These are phyloP conservation scores for Penicillium steckii DNA, from an alignment of 495 filamentous ascomycete species.

Conservation along the genomic window DNA sequence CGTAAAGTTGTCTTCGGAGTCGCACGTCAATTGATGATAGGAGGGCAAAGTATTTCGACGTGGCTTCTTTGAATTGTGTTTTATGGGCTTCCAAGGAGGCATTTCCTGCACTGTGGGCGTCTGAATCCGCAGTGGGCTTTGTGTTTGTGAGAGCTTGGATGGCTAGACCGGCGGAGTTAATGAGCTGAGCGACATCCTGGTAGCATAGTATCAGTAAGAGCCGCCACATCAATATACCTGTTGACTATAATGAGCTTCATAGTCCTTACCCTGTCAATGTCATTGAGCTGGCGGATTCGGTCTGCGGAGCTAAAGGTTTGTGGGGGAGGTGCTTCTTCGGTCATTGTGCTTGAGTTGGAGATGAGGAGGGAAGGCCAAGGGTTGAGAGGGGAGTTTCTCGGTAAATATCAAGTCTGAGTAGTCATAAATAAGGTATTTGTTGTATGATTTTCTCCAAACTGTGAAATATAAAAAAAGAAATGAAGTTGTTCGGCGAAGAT, in stretches of 20 bases:
- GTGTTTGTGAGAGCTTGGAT: constrained; percentile 65
- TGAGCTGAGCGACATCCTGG: constrained; percentile 58
- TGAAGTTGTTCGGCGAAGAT: no score
- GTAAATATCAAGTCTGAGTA: no score
- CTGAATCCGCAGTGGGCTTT: constrained; percentile 32
- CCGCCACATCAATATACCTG: no score
- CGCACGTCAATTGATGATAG: constrained; percentile 68
- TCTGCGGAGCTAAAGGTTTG: constrained; percentile 59
- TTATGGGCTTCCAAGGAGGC: constrained; percentile 52
- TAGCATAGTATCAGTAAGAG: neutral
- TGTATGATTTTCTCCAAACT: no score
- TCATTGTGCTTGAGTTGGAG: neutral
- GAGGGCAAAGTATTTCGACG: constrained; percentile 65
- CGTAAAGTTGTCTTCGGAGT: constrained; percentile 74
- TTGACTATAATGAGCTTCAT: neutral
- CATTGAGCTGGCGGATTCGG: constrained; percentile 73
- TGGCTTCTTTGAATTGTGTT: constrained; percentile 57
- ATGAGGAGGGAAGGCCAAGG: neutral
- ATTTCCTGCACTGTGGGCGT: constrained; percentile 20
- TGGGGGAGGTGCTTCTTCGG: constrained; percentile 10
- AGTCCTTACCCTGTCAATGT: constrained; percentile 63
- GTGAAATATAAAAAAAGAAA: no score
- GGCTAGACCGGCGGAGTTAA: constrained; percentile 66
- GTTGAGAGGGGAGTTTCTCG: no score
- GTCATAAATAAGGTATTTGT: no score